phyloP scores from a whole-genome alignment of 352 stramenopile genomes.

The Phytophthora pini region DNA sequence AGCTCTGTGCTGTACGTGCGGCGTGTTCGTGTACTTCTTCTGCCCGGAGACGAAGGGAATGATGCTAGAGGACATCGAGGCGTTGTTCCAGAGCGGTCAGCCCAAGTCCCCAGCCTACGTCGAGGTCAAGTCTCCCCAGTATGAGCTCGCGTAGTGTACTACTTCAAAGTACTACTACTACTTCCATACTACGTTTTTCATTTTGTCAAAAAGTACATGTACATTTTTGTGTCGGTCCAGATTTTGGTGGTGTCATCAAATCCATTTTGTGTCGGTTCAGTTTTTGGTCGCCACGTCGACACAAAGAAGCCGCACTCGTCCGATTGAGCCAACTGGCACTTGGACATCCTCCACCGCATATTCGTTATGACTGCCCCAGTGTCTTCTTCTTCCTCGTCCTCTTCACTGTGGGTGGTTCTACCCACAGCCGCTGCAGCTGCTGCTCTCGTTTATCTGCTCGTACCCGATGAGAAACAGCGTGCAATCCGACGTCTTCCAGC shows the following conservation, averaged over 20 bases:
- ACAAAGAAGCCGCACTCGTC: too few relatives aligned
- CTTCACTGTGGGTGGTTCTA: constrained; percentile 21
- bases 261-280: too few relatives aligned
- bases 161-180: too few relatives aligned
- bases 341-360: too few relatives aligned
- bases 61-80: constrained; percentile 49
- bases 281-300: too few relatives aligned
- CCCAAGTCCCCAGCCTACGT: constrained; percentile 31
- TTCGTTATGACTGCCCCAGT: too few relatives aligned
- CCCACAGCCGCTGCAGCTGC: constrained; percentile 24
- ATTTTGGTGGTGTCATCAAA: too few relatives aligned
- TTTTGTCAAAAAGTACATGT: too few relatives aligned
- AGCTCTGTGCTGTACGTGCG: constrained; percentile 39
- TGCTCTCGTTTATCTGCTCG: constrained; percentile 31
- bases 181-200: too few relatives aligned
- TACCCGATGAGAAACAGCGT: constrained; percentile 32
- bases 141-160: too few relatives aligned
- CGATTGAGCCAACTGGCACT: too few relatives aligned
- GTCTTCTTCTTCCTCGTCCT: constrained; percentile 4
- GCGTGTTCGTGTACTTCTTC: constrained; percentile 45
- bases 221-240: too few relatives aligned
- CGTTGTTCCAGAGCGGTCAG: neutral
- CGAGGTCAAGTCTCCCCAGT: constrained; percentile 35
- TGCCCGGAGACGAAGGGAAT: constrained; percentile 52
- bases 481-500: constrained; percentile 36